Evolutionary conservation across 108 stramenopile genomes (phyloP).

Genomic region (Parietichytrium sp.): DNA sequence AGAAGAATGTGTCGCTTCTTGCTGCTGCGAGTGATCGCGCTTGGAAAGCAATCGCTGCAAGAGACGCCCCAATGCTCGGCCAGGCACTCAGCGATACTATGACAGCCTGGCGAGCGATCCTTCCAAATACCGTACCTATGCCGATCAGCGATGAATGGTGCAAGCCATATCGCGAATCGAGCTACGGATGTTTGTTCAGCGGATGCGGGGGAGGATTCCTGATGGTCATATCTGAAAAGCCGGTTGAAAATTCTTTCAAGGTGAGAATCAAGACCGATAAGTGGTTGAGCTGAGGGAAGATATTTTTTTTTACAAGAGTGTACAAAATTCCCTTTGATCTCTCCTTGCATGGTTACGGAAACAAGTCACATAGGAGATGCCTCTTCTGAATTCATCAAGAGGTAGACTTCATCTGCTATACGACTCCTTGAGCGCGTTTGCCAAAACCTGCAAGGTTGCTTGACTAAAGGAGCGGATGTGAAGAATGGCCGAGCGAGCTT

Average conservation of each 20-base stretch:
- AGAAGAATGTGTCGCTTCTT: not conserved
- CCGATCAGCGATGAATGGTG: conserved; percentile 35
- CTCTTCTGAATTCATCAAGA: too few species aligned
- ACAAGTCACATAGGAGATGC: too few species aligned
- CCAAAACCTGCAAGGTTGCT: too few species aligned
- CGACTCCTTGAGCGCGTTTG: too few species aligned
- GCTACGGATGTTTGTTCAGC: conserved; percentile 2
- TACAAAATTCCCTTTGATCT: too few species aligned
- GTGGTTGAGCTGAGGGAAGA: too few species aligned
- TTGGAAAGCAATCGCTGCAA: not conserved
- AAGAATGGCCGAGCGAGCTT: too few species aligned
- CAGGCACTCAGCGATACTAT: conserved; percentile 15
- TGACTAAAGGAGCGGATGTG: too few species aligned
- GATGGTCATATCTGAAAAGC: not conserved
- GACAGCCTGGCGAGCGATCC: not conserved
- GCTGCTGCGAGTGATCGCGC: conserved; percentile 8
- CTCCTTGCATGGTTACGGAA: too few species aligned
- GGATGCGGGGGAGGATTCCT: conserved; percentile 30
- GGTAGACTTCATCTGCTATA: too few species aligned
- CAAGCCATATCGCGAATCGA: not conserved
- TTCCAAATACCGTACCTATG: conserved; percentile 21
- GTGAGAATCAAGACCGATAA: not conserved
- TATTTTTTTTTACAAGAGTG: too few species aligned
- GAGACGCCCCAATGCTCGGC: conserved; percentile 15
- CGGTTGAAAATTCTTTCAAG: not conserved